phyloP scores from a whole-genome alignment of 2,329 filamentous ascomycete genomes.

The Orbilia blumenaviensis region DNA sequence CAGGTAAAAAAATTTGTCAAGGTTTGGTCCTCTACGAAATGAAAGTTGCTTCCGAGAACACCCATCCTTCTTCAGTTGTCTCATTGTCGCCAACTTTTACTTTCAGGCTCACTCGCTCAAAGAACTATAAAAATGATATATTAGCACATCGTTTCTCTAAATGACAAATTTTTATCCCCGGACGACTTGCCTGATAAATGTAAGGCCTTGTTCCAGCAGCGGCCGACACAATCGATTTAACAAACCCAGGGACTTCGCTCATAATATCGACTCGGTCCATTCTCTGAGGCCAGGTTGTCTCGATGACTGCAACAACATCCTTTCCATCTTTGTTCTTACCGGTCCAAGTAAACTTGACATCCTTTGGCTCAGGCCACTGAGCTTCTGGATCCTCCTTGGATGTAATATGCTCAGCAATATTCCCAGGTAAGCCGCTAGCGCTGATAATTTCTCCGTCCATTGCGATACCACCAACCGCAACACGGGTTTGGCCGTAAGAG shows the following conservation, averaged over 20 bases:
- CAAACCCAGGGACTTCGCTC: constrained; percentile 92
- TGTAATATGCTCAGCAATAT: constrained; percentile 74
- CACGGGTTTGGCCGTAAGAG: constrained; percentile 85
- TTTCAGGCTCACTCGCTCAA: constrained; percentile 75
- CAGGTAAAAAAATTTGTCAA: background rate
- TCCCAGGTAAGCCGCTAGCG: constrained; percentile 69
- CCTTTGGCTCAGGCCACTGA: constrained; percentile 86
- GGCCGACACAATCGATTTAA: constrained; percentile 90
- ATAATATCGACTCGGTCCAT: constrained; percentile 92
- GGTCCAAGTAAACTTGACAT: constrained; percentile 78
- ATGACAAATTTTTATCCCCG: background rate
- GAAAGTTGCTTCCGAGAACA: constrained; percentile 95
- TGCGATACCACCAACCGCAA: constrained; percentile 82
- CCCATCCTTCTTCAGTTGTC: constrained; percentile 73
- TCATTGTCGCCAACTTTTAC: constrained; percentile 84
- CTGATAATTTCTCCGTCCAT: constrained; percentile 78
- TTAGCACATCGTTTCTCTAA: too few relatives aligned
- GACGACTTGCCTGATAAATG: constrained; percentile 93
- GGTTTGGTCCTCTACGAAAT: constrained; percentile 69
- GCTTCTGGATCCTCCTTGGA: constrained; percentile 77
- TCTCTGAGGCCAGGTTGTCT: constrained; percentile 73
- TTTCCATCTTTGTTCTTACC: constrained; percentile 76
- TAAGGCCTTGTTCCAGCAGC: constrained; percentile 94
- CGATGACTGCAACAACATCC: constrained; percentile 73
- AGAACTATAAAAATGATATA: constrained; percentile 74